Base-by-base conservation (phyloP, 2,329 filamentous ascomycete genomes). In the Stenocarpella maydis region DNA sequence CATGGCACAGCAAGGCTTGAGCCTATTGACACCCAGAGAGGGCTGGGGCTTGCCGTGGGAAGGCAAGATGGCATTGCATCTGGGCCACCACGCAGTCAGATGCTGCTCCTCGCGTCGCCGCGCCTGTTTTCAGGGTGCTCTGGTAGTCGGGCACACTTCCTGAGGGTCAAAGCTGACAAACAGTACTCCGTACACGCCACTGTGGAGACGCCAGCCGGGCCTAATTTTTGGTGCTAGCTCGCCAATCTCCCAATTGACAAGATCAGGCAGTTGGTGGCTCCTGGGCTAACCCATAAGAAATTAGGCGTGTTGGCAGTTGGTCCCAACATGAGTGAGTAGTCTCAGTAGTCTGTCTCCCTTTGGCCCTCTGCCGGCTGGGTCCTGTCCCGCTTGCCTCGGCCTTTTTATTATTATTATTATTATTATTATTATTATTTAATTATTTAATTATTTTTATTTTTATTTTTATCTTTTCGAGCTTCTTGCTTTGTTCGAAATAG, bases 101-200 rank as follows among this genome's bases (percentile, higher is more conserved):
- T 37, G 34, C 34, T 37, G 34, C 34, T 37, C 10, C 34, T 12
- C 6, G 4, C 8, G 31, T 31, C 31, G 4, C 31, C 31, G 4
- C n/a, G n/a, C n/a, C n/a, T n/a, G n/a, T n/a, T n/a, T n/a, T n/a
- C n/a, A n/a, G n/a, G n/a, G n/a, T n/a, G n/a, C n/a, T n/a, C n/a
- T n/a, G n/a, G n/a, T n/a, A n/a, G n/a, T n/a, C n/a, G n/a, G n/a
- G n/a, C n/a, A n/a, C n/a, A n/a, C n/a, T n/a, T n/a, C 58, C 58
- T 61, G 58, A 61, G 41, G 58, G 58, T 61, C 58, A 61, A 61
- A 61, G 58, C 58, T 37, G n/a, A n/a, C n/a, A n/a, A n/a, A 61
- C 58, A 45, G 41, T 43, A 41, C 37, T 17, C n/a, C 43, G 24
- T 28, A 26, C 28, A 60, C 58, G 58, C 58, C 58, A 61, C 9